Percentiles rank a stretch among this genome's conserved stretches.
Conservation (phyloP, 176 grass and related monocot species). For the Cymbopogon citratus region DNA sequence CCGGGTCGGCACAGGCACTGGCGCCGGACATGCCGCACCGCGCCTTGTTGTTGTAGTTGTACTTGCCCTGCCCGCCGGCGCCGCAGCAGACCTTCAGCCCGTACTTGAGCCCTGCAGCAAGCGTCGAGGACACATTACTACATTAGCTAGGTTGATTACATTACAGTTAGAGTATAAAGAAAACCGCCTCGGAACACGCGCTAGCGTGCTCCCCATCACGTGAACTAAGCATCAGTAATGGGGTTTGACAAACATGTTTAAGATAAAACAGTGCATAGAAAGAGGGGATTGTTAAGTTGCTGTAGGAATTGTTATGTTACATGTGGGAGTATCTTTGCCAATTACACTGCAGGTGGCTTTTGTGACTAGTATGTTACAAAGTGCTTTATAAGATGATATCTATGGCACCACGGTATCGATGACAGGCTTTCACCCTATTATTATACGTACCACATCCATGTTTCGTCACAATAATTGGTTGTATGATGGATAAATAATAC, state of each 20-base stretch:
- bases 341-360: background rate
- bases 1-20: constrained; percentile 47
- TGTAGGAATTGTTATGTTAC: too few relatives aligned
- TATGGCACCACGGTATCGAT: background rate
- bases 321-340: background rate
- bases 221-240: background rate
- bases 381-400: background rate
- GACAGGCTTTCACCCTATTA: too few relatives aligned
- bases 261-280: background rate
- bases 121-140: too few relatives aligned
- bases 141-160: background rate
- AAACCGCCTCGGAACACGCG: background rate
- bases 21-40: constrained; percentile 53
- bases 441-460: too few relatives aligned
- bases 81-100: constrained; percentile 55
- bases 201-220: background rate
- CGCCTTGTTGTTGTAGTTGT: constrained; percentile 71
- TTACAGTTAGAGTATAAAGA: background rate
- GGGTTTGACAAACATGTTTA: background rate
- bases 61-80: constrained; percentile 48
- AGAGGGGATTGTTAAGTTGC: background rate
- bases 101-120: constrained; percentile 46
- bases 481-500: background rate
- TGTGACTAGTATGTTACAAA: too few relatives aligned
- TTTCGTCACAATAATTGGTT: too few relatives aligned